Evolutionary conservation across 1,284 basidiomycete species (phyloP), one percentile per base, ranked within the genome.

Genomic region (Tremellales sp.): DNA sequence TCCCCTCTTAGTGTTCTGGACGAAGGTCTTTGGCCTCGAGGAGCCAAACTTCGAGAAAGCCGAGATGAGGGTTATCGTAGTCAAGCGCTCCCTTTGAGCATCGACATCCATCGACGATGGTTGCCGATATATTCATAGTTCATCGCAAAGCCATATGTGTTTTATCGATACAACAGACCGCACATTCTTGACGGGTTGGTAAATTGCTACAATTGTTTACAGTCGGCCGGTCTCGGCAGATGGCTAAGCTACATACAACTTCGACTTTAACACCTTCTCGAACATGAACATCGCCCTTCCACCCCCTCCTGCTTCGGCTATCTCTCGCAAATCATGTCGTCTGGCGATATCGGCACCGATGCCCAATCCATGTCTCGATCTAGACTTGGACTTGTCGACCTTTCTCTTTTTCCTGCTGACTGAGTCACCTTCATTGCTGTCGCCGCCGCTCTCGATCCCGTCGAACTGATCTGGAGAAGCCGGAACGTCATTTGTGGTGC

Each of bases 261-360:
- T 54, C 12, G 64, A 52, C 43, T 62, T 56, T 12, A 65, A 67
- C 12, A 62, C 45, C 54, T 69, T 72, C 49, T 75, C 70, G 46
- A 75, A 72, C 13, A 73, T 57, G 50, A 67, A 74, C 56, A 64
- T 68, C 47, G 74, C 56, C 35, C 65, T 58, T 3, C 73, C 73
- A 1, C 54, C 59, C 29, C 58, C 58, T 8, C 60, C 62, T 1
- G 31, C 35, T 15, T 54, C 58, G 2, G 68, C 64, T 17, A 68
- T 46, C 25, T 50, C 49, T 19, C 43, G 49, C 33, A 74, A 49
- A 51, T 72, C 60, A 51, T 72, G 61, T 48, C 50, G 59, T 46
- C 53, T 64, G 3, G 35, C 37, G 27, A 17, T 26, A 26, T 42
- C 41, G 25, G 41, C n/a, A 48, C 41, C 24, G 31, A 27, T 23